Percentiles rank a stretch among this genome's conserved stretches.
Evolutionary conservation across 768 basidiomycete genomes (phyloP).

Genomic region (Serendipita vermifera): DNA sequence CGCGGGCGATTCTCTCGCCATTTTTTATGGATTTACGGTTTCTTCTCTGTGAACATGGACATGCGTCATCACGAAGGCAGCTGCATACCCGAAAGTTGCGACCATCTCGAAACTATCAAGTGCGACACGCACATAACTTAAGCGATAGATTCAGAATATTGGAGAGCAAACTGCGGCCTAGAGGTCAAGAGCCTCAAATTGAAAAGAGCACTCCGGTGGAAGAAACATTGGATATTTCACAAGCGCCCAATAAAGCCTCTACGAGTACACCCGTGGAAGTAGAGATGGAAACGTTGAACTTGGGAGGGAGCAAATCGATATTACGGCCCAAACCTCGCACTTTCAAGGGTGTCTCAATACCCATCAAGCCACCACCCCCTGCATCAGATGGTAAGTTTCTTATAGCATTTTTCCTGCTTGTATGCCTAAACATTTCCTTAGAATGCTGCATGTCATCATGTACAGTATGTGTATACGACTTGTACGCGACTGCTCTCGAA

Average conservation of each 20-base stretch:
- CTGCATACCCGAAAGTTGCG: too few species aligned
- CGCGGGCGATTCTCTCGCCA: too few species aligned
- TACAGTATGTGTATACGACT: slow-evolving; percentile 80
- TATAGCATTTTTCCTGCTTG: background rate
- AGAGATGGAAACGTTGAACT: slow-evolving; percentile 3
- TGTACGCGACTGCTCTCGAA: slow-evolving; percentile 62
- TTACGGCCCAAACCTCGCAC: background rate
- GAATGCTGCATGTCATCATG: slow-evolving; percentile 28
- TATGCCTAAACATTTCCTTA: background rate
- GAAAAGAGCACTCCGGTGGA: too few species aligned
- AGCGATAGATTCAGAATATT: slow-evolving; percentile 1
- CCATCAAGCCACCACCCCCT: slow-evolving; percentile 3
- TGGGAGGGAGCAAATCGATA: slow-evolving; percentile 6
- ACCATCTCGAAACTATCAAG: too few species aligned
- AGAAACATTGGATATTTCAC: too few species aligned
- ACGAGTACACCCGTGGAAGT: too few species aligned
- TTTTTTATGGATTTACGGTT: too few species aligned
- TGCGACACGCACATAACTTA: background rate
- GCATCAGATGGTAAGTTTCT: slow-evolving; percentile 6
- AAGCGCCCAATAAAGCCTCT: too few species aligned
- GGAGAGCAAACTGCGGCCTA: background rate
- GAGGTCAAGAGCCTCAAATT: too few species aligned
- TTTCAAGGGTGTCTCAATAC: background rate
- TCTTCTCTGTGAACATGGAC: too few species aligned
- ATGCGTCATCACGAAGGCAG: too few species aligned